Evolutionary conservation across 2,329 filamentous ascomycete species (phyloP).

Genomic region (Penicillium occitanis): DNA sequence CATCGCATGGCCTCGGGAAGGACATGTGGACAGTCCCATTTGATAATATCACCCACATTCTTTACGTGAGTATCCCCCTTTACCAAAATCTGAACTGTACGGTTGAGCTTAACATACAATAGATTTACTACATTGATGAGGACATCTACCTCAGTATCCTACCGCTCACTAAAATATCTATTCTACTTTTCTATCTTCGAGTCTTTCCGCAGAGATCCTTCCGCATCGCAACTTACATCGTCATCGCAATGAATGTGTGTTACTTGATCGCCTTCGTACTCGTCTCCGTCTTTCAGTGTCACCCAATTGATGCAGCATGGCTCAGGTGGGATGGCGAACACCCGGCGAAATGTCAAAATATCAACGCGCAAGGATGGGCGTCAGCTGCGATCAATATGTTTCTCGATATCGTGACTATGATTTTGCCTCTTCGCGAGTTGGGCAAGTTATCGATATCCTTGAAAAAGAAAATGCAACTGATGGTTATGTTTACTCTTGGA

Average conservation of each 20-base stretch:
- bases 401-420: constrained; percentile 33
- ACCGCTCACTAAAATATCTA: constrained; percentile 22
- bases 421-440: constrained; percentile 31
- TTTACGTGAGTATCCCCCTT: constrained; percentile 32
- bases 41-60: constrained; percentile 44
- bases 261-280: constrained; percentile 36
- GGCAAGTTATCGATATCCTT: constrained; percentile 30
- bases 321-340: constrained; percentile 41
- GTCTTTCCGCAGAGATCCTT: constrained; percentile 23
- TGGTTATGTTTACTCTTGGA: constrained; percentile 40
- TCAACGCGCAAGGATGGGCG: constrained; percentile 40
- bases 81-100: background rate
- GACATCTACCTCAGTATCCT: constrained; percentile 36
- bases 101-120: constrained; percentile 25
- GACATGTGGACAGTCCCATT: constrained; percentile 49
- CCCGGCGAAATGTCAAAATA: constrained; percentile 36
- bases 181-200: constrained; percentile 24
- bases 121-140: constrained; percentile 35
- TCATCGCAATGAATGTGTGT: constrained; percentile 33
- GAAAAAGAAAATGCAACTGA: constrained; percentile 34
- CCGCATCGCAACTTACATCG: constrained; percentile 28
- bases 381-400: constrained; percentile 36
- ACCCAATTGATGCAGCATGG: constrained; percentile 42
- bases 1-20: constrained; percentile 19
- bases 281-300: constrained; percentile 41